These are phyloP conservation scores for Aspergillus quadricinctus DNA, from an alignment of 2,329 filamentous ascomycete genomes.

Conservation along the genomic window DNA sequence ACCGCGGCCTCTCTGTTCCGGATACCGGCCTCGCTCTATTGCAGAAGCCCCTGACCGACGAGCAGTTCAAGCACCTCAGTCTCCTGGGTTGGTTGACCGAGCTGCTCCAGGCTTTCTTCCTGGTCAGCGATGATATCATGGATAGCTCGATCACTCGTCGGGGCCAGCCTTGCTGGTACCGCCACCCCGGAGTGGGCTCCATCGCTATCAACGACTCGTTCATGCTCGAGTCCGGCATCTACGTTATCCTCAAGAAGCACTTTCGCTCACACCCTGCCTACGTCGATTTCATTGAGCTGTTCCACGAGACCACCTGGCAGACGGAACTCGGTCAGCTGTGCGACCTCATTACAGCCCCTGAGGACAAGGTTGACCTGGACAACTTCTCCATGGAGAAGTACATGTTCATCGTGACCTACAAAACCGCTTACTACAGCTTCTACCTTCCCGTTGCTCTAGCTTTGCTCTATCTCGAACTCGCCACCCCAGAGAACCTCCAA, in stretches of 20 bases:
- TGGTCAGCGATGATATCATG: slow-evolving; percentile 99
- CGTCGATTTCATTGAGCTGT: slow-evolving; percentile 87
- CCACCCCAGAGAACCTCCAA: slow-evolving; percentile 83
- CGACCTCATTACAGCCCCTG: slow-evolving; percentile 91
- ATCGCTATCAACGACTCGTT: slow-evolving; percentile 98
- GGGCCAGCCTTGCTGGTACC: slow-evolving; percentile 95
- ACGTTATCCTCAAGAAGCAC: slow-evolving; percentile 85
- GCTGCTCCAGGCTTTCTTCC: slow-evolving; percentile 97
- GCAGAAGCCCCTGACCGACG: slow-evolving; percentile 63
- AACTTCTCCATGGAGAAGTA: slow-evolving; percentile 94
- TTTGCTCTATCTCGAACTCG: slow-evolving; percentile 77
- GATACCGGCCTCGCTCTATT: slow-evolving; percentile 83
- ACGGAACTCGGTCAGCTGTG: slow-evolving; percentile 94
- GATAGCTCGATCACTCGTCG: slow-evolving; percentile 91
- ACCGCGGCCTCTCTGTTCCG: slow-evolving; percentile 95
- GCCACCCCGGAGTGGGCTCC: slow-evolving; percentile 82
- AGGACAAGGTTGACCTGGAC: slow-evolving; percentile 85
- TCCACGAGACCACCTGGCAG: slow-evolving; percentile 91
- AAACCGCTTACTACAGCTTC: slow-evolving; percentile 99
- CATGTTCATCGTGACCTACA: slow-evolving; percentile 98
- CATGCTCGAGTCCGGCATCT: slow-evolving; percentile 89
- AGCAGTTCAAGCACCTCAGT: slow-evolving; percentile 84
- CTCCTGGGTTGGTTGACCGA: slow-evolving; percentile 97
- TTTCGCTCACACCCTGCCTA: slow-evolving; percentile 86
- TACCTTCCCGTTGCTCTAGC: slow-evolving; percentile 94